A percentile compares a stretch with the other conserved stretches of the same genome.
These are phyloP conservation scores for Auricularia cornea DNA, from an alignment of 768 basidiomycete species.

Conservation along the genomic window DNA sequence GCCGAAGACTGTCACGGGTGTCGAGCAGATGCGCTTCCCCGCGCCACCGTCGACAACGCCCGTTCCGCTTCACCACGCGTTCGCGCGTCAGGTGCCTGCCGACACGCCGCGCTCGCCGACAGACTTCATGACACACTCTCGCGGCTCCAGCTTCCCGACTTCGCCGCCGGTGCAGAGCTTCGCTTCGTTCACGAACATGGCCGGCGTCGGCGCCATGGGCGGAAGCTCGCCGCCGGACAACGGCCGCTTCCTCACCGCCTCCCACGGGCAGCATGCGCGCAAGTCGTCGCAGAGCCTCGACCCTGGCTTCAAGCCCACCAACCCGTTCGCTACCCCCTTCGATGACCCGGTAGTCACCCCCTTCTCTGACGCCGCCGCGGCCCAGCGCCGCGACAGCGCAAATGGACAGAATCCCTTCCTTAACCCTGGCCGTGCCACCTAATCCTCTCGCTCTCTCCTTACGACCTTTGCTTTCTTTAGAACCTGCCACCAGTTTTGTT, in stretches of 20 bases:
- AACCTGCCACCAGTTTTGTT: not conserved
- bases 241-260: slow-evolving; percentile 26
- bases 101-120: slow-evolving; percentile 13
- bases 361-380: slow-evolving; percentile 1
- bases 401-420: not conserved
- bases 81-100: slow-evolving; percentile 16
- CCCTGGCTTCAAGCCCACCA: not conserved
- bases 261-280: slow-evolving; percentile 30
- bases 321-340: slow-evolving; percentile 73
- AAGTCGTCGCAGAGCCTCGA: slow-evolving; percentile 30
- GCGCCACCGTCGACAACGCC: slow-evolving; percentile 16
- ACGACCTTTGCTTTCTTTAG: not conserved
- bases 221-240: slow-evolving; percentile 31
- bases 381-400: not conserved
- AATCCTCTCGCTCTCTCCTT: not conserved
- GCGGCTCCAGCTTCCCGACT: slow-evolving; percentile 19
- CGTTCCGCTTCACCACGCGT: slow-evolving; percentile 38
- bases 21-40: slow-evolving; percentile 13
- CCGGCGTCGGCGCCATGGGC: slow-evolving; percentile 8
- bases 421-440: not conserved
- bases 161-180: slow-evolving; percentile 14
- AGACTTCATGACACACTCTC: slow-evolving; percentile 13
- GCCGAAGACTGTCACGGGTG: slow-evolving; percentile 12
- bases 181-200: slow-evolving; percentile 9
- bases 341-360: slow-evolving; percentile 37